phyloP scores from a whole-genome alignment of 192 early-diverging fungal genomes.

The Podila verticillata region DNA sequence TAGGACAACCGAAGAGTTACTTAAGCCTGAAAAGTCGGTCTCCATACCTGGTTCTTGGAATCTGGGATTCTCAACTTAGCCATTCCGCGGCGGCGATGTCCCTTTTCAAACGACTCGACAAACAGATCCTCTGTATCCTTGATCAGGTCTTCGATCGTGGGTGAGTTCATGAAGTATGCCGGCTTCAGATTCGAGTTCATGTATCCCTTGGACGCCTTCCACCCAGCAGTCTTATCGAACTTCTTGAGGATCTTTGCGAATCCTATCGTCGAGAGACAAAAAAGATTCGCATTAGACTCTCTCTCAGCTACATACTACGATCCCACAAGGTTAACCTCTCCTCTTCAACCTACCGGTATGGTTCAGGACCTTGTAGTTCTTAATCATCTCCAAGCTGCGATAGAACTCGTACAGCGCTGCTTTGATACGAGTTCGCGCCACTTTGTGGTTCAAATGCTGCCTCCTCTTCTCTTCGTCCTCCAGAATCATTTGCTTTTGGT shows the following conservation, averaged over 20 bases:
- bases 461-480: slow-evolving; percentile 22
- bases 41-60: slow-evolving; percentile 37
- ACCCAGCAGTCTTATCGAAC: slow-evolving; percentile 72
- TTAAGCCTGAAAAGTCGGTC: not conserved
- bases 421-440: slow-evolving; percentile 66
- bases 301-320: too few relatives aligned
- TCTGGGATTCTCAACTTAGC: slow-evolving; percentile 68
- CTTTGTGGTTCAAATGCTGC: slow-evolving; percentile 49
- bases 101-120: slow-evolving; percentile 70
- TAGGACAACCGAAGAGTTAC: not conserved
- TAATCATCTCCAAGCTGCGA: slow-evolving; percentile 74
- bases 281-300: not conserved
- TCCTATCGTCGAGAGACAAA: slow-evolving; percentile 57
- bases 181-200: slow-evolving; percentile 23
- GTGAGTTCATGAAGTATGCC: slow-evolving; percentile 67
- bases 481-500: slow-evolving; percentile 24
- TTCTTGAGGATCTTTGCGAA: slow-evolving; percentile 82
- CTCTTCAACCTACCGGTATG: slow-evolving; percentile 16
- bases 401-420: slow-evolving; percentile 79
- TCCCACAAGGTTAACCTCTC: too few relatives aligned
- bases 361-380: slow-evolving; percentile 69
- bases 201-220: slow-evolving; percentile 28
- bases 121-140: slow-evolving; percentile 76
- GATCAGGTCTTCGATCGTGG: slow-evolving; percentile 63
- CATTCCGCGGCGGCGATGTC: slow-evolving; percentile 73